Evolutionary conservation across 768 basidiomycete species (phyloP), one percentile per base, ranked within the genome.

Genomic region (Xerocomus potaroensis): DNA sequence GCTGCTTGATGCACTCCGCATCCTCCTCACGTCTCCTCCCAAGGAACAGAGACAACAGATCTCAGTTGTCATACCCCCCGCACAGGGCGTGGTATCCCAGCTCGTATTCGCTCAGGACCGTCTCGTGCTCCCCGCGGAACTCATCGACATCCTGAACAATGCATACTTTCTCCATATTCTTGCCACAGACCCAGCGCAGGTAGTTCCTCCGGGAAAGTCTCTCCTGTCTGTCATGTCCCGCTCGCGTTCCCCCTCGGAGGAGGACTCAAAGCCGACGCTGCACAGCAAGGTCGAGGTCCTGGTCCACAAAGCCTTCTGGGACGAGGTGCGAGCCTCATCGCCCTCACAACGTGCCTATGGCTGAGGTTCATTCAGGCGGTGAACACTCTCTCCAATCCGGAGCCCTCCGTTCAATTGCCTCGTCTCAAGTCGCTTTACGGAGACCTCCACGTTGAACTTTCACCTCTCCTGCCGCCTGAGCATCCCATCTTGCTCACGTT

Each of bases 141-240:
- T 87, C 18, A 55, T 81, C 11, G 69, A 80, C 27, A 52, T 71
- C 30, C 65, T 86, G 39, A 77, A 85, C 51, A 72, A 83, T 48
- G 71, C 76, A 0, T 82, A 81, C 59, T 81, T 84, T 52, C 72
- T 88, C 8, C 83, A 86, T 58, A 53, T 78, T n/a, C 77, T 89
- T 10, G 79, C 80, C 4, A 82, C 75, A 3, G 76, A 87, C 33
- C 78, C 83, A 6, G 57, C 68, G 0, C 73, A 70, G 36, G 73
- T 84, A 8, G 66, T 88, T n/a, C 83, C 87, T 3, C 76, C 80
- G 1, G 83, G 82, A 41, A 89, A 89, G 62, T 84, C 84, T 1
- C 67, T 87, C 4, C 63, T 87, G 4, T 84, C 86, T 8, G 75
- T 81, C 69, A 68, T 88, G 61, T 67, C 73, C 16, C 55, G 57